Percentiles rank a stretch among this genome's conserved stretches.
These are phyloP conservation scores for Lecanicillium sp. DNA, from an alignment of 2,329 filamentous ascomycete species.

Conservation along the genomic window DNA sequence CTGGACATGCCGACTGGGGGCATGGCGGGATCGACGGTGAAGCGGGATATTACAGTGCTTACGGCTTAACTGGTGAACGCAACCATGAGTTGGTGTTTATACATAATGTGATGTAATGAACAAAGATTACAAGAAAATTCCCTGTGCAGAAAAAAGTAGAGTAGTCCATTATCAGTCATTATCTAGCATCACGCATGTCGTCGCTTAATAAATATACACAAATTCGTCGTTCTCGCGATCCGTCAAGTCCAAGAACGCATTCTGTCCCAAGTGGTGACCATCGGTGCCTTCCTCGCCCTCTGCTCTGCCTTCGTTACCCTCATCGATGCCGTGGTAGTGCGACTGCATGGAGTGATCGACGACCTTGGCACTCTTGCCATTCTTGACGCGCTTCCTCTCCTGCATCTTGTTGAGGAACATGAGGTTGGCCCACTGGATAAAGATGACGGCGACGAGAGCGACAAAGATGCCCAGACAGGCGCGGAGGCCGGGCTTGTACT, in stretches of 20 bases:
- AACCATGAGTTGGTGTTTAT: not conserved
- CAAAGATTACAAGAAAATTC: too few relatives aligned
- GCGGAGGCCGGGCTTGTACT: slow-evolving; percentile 49
- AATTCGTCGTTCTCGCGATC: slow-evolving; percentile 63
- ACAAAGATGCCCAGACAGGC: slow-evolving; percentile 47
- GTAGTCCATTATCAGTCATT: too few relatives aligned
- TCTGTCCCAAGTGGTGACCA: slow-evolving; percentile 30
- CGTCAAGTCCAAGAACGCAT: slow-evolving; percentile 52
- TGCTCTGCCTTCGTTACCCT: slow-evolving; percentile 15
- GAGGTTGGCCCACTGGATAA: slow-evolving; percentile 47
- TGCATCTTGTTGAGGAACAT: slow-evolving; percentile 51
- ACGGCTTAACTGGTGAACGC: not conserved
- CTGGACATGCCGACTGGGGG: slow-evolving; percentile 12
- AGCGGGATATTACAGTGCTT: slow-evolving; percentile 2
- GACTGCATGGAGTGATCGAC: slow-evolving; percentile 54
- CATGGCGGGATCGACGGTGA: slow-evolving; percentile 13
- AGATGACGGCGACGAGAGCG: slow-evolving; percentile 42
- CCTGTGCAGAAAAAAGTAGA: too few relatives aligned
- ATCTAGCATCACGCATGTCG: too few relatives aligned
- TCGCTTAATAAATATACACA: slow-evolving; percentile 53
- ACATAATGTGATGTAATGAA: too few relatives aligned
- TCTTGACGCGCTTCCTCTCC: slow-evolving; percentile 42
- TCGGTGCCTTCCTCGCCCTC: slow-evolving; percentile 17
- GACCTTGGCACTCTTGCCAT: slow-evolving; percentile 53
- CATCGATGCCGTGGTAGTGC: slow-evolving; percentile 28